These are phyloP conservation scores for Apophysomyces elegans DNA, from an alignment of 371 early-diverging fungal species.

Conservation along the genomic window DNA sequence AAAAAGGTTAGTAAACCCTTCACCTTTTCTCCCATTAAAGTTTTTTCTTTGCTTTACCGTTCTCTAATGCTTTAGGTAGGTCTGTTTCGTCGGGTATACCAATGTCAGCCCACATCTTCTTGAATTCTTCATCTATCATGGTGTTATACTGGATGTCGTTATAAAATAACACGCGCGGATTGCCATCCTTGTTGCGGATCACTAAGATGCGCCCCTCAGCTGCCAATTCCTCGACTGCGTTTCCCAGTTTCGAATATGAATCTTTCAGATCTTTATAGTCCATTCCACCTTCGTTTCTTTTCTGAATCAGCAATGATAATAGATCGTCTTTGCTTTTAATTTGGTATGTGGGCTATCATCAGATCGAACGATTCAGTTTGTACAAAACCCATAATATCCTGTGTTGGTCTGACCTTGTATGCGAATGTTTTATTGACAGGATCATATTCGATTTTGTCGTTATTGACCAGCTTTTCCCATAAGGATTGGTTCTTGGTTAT, in stretches of 20 bases:
- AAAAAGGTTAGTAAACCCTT: background rate
- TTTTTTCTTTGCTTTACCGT: slow-evolving; percentile 29
- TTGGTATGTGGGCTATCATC: slow-evolving; percentile 71
- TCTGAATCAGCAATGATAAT: slow-evolving; percentile 61
- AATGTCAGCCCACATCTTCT: slow-evolving; percentile 76
- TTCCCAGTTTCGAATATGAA: slow-evolving; percentile 73
- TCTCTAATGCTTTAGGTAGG: slow-evolving; percentile 69
- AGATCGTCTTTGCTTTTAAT: slow-evolving; percentile 80
- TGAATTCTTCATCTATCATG: slow-evolving; percentile 71
- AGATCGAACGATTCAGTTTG: background rate
- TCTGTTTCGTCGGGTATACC: slow-evolving; percentile 79
- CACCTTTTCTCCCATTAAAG: background rate
- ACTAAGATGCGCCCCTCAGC: slow-evolving; percentile 71
- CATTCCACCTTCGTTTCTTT: slow-evolving; percentile 71
- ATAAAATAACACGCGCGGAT: slow-evolving; percentile 75
- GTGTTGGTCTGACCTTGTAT: slow-evolving; percentile 58
- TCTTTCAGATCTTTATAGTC: slow-evolving; percentile 83
- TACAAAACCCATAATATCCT: background rate
- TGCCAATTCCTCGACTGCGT: slow-evolving; percentile 76
- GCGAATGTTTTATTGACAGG: slow-evolving; percentile 61
- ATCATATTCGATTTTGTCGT: slow-evolving; percentile 72
- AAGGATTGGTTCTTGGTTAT: slow-evolving; percentile 59
- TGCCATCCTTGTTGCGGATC: slow-evolving; percentile 76
- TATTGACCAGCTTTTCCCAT: slow-evolving; percentile 62
- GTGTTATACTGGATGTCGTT: slow-evolving; percentile 70